Conservation (phyloP, 768 basidiomycete genomes). For the Lactarius tabidus region DNA sequence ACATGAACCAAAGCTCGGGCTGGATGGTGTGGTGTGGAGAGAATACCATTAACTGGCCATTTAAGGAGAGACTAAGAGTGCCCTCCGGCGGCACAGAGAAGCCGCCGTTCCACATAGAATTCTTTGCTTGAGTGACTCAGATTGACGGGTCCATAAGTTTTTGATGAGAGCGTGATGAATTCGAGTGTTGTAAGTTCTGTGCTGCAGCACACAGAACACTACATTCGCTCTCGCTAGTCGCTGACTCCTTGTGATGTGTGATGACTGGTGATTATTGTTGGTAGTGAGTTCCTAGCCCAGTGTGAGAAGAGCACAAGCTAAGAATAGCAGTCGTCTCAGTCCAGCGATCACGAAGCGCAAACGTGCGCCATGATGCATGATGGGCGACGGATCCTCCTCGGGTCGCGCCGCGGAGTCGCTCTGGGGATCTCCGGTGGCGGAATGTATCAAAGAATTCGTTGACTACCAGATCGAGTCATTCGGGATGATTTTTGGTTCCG, state of each 20-base stretch:
- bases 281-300: not conserved
- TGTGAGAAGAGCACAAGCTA: constrained; percentile 18
- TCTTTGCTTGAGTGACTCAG: constrained; percentile 7
- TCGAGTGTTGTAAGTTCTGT: not conserved
- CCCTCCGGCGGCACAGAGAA: constrained; percentile 6
- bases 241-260: constrained; percentile 2
- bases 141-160: constrained; percentile 9
- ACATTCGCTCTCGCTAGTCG: not conserved
- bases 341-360: constrained; percentile 21
- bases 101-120: constrained; percentile 15
- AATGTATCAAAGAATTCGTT: constrained; percentile 2
- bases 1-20: not conserved
- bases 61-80: constrained; percentile 5
- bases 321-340: constrained; percentile 10
- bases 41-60: constrained; percentile 13
- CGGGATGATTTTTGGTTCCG: constrained; percentile 4
- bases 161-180: constrained; percentile 8
- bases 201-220: not conserved
- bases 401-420: constrained; percentile 15
- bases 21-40: constrained; percentile 15
- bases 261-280: not conserved
- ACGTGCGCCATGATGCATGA: not conserved
- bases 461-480: constrained; percentile 14
- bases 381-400: constrained; percentile 6
- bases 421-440: constrained; percentile 10